Evolutionary conservation across 2,329 filamentous ascomycete genomes (phyloP), one percentile per base, ranked within the genome.

Genomic region (Neoarthrinium moseri): DNA sequence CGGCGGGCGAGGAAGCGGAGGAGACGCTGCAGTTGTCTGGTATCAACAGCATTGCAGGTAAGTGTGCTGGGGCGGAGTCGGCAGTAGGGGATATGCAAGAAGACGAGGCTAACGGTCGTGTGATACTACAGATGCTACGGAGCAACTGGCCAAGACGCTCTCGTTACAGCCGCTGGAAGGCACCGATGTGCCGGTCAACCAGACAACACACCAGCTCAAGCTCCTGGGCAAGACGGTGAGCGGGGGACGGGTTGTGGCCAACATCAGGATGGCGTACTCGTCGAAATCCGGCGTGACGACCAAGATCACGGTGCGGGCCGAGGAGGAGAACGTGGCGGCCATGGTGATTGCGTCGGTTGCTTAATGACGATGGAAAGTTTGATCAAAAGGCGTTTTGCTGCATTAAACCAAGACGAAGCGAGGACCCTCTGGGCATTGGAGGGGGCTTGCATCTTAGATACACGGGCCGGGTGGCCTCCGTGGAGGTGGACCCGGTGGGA

Each of bases 121-220:
- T 15, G 27, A 27, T 18, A 15, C 22, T 39, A 55, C 66, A 89
- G 94, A 97, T 70, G 94, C 94, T 20, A 95, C 91, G 36, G 92
- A 97, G 68, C 84, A 94, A 72, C 80, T 99, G 49, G 81, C 88
- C 61, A 89, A 91, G 68, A 80, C 87, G 1, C 79, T 99, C 21
- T 96, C 90, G 24, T 77, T 99, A 60, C 94, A 97, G 68, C 89
- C 94, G 11, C 80, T 99, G 36, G 94, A 99, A 59, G 94, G 92
- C 57, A 95, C 89, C 24, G 94, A 99, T 56, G 85, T 99, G 30
- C 87, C 90, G 0, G 77, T 96, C 56, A 95, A 86, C 62, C 86
- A 86, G 61, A 91, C 85, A 49, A 96, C 91, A 51, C 94, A 99
- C 68, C 91, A 91, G 4, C 84, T 99, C 64, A 97, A 96, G 73